Conservation (phyloP, 257 asterid genomes). For the Plantago elongata region DNA sequence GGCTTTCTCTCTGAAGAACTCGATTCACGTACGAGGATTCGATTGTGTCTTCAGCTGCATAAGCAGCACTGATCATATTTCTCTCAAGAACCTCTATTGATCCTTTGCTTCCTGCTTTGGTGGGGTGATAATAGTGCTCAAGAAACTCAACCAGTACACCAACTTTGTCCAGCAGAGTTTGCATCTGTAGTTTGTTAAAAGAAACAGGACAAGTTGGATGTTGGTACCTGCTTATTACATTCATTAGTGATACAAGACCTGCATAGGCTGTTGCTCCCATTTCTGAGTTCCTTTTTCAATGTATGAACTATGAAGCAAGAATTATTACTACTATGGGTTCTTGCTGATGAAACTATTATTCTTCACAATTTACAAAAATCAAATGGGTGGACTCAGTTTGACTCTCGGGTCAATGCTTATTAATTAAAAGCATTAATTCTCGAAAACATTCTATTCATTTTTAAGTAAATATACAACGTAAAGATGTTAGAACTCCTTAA, state of each 20-base stretch:
- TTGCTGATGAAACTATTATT: too few relatives aligned
- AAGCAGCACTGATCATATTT: not conserved
- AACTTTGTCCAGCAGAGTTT: not conserved
- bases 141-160: not conserved
- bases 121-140: not conserved
- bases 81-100: not conserved
- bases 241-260: not conserved
- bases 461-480: too few relatives aligned
- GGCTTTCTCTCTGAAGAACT: not conserved
- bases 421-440: too few relatives aligned
- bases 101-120: not conserved
- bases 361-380: too few relatives aligned
- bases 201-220: conserved; percentile 1
- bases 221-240: not conserved
- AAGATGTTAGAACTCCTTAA: too few relatives aligned
- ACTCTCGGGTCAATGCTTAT: too few relatives aligned
- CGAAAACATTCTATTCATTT: too few relatives aligned
- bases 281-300: not conserved
- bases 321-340: too few relatives aligned
- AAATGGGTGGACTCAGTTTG: too few relatives aligned
- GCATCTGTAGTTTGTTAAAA: not conserved
- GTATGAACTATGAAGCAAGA: too few relatives aligned
- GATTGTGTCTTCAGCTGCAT: not conserved
- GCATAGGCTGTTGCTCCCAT: not conserved
- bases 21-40: conserved; percentile 1